Percentiles rank a stretch among this genome's conserved stretches.
These are phyloP conservation scores for Acanthamoeba culbertsoni DNA, from an alignment of 208 protist genomes.

Conservation along the genomic window DNA sequence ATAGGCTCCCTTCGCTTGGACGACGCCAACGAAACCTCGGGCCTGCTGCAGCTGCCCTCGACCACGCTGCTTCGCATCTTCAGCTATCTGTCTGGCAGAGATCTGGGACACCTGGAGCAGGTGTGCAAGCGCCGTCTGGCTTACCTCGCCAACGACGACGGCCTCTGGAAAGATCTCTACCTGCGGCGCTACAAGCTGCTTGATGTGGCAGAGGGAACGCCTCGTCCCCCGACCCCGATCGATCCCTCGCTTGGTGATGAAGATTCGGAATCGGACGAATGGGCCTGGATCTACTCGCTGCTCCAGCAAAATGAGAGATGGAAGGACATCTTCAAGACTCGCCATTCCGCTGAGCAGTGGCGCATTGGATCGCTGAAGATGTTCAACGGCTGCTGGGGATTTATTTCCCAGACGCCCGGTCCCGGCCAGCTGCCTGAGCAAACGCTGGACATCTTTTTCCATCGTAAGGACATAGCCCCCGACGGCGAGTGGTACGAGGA, in stretches of 20 bases:
- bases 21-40: neutral
- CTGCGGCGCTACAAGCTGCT: slow-evolving; percentile 51
- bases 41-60: slow-evolving; percentile 37
- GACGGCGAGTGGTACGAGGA: slow-evolving; percentile 60
- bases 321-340: slow-evolving; percentile 62
- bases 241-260: neutral
- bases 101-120: slow-evolving; percentile 45
- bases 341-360: slow-evolving; percentile 47
- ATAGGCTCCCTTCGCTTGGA: neutral
- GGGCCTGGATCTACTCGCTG: slow-evolving; percentile 60
- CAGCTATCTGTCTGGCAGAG: slow-evolving; percentile 7
- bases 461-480: slow-evolving; percentile 55
- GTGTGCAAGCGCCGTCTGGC: slow-evolving; percentile 47
- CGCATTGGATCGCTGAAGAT: slow-evolving; percentile 57
- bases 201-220: neutral
- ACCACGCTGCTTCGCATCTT: slow-evolving; percentile 47
- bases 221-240: neutral
- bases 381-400: slow-evolving; percentile 65
- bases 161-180: slow-evolving; percentile 46
- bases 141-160: slow-evolving; percentile 42
- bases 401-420: slow-evolving; percentile 43
- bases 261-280: slow-evolving; percentile 55
- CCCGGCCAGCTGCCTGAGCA: neutral
- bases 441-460: slow-evolving; percentile 59
- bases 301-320: slow-evolving; percentile 61